Evolutionary conservation across 23 red algal species (phyloP).

Genomic region (Cyanidium caldarium): DNA sequence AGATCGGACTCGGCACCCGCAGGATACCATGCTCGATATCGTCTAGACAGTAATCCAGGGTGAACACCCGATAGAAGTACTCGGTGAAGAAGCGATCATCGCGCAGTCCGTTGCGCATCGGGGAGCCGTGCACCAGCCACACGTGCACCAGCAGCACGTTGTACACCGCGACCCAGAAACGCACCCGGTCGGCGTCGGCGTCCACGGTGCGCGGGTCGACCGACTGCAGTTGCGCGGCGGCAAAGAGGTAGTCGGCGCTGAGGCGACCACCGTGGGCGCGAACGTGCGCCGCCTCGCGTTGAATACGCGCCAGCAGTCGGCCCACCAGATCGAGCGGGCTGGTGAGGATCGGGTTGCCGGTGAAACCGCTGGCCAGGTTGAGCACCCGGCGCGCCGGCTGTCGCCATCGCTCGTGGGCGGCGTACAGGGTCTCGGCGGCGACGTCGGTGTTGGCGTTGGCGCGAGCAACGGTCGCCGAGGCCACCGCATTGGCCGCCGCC

Average conservation of each 20-base stretch:
- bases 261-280: not conserved
- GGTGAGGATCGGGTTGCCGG: slow-evolving; percentile 12
- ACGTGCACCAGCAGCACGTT: slow-evolving; percentile 19
- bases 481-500: too few species aligned
- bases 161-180: slow-evolving; percentile 15
- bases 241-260: slow-evolving; percentile 5
- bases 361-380: slow-evolving; percentile 14
- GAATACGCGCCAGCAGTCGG: not conserved
- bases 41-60: slow-evolving; percentile 23
- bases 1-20: not conserved
- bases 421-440: not conserved
- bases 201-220: slow-evolving; percentile 5
- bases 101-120: slow-evolving; percentile 3
- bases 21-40: slow-evolving; percentile 17
- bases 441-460: too few species aligned
- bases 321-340: slow-evolving; percentile 4
- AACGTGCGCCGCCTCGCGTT: not conserved
- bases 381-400: slow-evolving; percentile 10
- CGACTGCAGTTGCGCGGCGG: slow-evolving; percentile 17
- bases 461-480: too few species aligned
- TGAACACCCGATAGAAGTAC: slow-evolving; percentile 18
- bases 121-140: not conserved
- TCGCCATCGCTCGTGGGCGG: slow-evolving; percentile 9
- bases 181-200: not conserved
- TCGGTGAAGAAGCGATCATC: slow-evolving; percentile 18